Conservation (phyloP, 2,329 filamentous ascomycete genomes). For the Chrysoporthe deuterocubensis region DNA sequence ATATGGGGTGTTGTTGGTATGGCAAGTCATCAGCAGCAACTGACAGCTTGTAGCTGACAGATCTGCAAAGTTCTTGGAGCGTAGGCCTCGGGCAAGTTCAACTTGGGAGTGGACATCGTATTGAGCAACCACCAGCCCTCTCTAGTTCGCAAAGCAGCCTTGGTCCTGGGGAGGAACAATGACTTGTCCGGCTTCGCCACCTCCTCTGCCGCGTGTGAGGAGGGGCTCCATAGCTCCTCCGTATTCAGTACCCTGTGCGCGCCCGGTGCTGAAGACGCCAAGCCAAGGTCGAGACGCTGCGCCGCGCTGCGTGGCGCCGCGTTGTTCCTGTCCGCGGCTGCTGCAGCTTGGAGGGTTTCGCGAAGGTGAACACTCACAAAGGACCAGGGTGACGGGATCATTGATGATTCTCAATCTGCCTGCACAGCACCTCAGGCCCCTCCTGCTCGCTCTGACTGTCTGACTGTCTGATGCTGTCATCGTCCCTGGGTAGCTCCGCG, state of each 20-base stretch:
- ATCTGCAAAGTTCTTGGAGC: neutral
- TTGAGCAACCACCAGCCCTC: neutral
- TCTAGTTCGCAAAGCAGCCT: neutral
- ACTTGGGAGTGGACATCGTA: neutral
- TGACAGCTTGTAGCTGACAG: neutral
- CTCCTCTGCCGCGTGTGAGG: no score
- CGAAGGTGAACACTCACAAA: no score
- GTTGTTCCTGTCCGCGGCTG: no score
- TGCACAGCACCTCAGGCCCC: neutral
- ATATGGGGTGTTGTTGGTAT: neutral
- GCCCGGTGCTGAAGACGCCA: no score
- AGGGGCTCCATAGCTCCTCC: no score
- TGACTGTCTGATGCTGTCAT: neutral
- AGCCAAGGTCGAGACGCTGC: no score
- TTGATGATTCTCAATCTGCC: neutral
- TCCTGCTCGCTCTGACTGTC: neutral
- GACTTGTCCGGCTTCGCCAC: no score
- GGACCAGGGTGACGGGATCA: no score
- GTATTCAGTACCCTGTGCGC: no score
- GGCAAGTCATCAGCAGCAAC: neutral
- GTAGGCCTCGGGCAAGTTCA: neutral
- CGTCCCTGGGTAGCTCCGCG: neutral
- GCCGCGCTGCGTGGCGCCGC: no score
- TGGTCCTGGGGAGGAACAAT: neutral
- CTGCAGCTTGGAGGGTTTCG: no score